Conservation (phyloP, 352 stramenopile species). For the Phytophthora capsici region DNA sequence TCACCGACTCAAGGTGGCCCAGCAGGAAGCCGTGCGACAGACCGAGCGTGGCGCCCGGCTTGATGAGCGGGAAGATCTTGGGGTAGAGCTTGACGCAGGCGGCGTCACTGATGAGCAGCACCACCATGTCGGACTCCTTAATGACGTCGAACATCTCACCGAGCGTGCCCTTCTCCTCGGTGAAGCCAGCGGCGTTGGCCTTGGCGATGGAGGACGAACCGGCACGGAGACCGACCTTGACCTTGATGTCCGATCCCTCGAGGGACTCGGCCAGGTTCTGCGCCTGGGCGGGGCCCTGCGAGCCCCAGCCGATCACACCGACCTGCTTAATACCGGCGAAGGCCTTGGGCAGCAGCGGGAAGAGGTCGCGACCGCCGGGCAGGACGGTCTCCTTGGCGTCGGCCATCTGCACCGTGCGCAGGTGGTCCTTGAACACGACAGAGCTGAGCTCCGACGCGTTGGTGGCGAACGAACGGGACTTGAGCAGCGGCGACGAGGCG, state of each 20-base stretch:
- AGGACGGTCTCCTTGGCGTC: constrained; percentile 80
- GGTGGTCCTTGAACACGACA: constrained; percentile 72
- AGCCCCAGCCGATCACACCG: constrained; percentile 98
- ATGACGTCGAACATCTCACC: constrained; percentile 98
- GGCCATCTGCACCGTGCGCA: constrained; percentile 82
- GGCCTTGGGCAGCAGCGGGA: constrained; percentile 94
- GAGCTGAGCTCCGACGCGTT: constrained; percentile 72
- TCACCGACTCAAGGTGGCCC: constrained; percentile 96
- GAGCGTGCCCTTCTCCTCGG: constrained; percentile 92
- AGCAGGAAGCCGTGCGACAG: constrained; percentile 98
- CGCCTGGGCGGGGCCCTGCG: constrained; percentile 96
- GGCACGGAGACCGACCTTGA: constrained; percentile 90
- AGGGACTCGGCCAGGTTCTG: constrained; percentile 98
- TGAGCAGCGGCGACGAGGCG: constrained; percentile 49
- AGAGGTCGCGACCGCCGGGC: constrained; percentile 92
- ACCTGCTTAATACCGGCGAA: constrained; percentile 98
- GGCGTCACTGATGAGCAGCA: constrained; percentile 97
- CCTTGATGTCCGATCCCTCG: constrained; percentile 68
- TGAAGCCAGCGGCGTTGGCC: constrained; percentile 92
- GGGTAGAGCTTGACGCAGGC: constrained; percentile 96
- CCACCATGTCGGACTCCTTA: constrained; percentile 96
- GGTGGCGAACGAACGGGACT: constrained; percentile 61
- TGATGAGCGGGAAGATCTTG: constrained; percentile 97
- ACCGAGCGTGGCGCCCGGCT: constrained; percentile 95
- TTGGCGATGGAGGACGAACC: constrained; percentile 85